Percentiles rank a stretch among this genome's conserved stretches.
phyloP scores from a whole-genome alignment of 768 basidiomycete genomes.

The Lyophyllum decastes region DNA sequence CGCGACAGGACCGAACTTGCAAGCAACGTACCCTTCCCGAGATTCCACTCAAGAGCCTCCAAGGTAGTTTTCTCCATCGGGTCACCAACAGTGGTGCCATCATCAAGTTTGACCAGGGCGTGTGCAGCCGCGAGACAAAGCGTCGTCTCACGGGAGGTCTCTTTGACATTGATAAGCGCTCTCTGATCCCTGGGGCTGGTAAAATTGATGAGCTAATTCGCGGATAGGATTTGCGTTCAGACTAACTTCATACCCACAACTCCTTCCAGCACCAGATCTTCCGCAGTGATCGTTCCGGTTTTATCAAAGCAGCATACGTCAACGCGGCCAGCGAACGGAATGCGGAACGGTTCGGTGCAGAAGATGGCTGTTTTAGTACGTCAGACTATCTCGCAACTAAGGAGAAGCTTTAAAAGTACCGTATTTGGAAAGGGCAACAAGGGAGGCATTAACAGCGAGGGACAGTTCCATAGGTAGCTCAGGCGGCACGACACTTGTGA shows the following conservation, averaged over 20 bases:
- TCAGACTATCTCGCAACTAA: background rate
- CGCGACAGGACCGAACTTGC: slow-evolving; percentile 33
- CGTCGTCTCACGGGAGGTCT: slow-evolving; percentile 76
- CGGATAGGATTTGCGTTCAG: background rate
- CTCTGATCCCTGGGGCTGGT: slow-evolving; percentile 57
- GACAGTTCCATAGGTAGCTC: slow-evolving; percentile 98
- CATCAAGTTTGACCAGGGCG: slow-evolving; percentile 91
- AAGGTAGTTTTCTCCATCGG: slow-evolving; percentile 99
- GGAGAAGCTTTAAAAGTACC: slow-evolving; percentile 47
- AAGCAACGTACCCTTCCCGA: slow-evolving; percentile 58
- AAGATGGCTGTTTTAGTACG: slow-evolving; percentile 77
- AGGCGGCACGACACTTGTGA: slow-evolving; percentile 97
- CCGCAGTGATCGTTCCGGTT: slow-evolving; percentile 97
- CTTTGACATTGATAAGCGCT: slow-evolving; percentile 78
- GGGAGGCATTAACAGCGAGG: slow-evolving; percentile 91
- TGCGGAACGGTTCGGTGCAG: slow-evolving; percentile 98
- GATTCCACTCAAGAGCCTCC: slow-evolving; percentile 86
- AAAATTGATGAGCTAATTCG: slow-evolving; percentile 6
- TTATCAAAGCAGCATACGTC: slow-evolving; percentile 99
- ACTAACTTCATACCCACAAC: slow-evolving; percentile 88
- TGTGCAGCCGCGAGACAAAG: slow-evolving; percentile 92
- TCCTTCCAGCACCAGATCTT: slow-evolving; percentile 93
- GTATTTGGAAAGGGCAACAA: slow-evolving; percentile 91
- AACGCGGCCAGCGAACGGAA: slow-evolving; percentile 92
- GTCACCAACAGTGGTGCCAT: slow-evolving; percentile 92